Base-by-base conservation (phyloP, 352 stramenopile genomes). In the Globisporangium iwayamae region DNA sequence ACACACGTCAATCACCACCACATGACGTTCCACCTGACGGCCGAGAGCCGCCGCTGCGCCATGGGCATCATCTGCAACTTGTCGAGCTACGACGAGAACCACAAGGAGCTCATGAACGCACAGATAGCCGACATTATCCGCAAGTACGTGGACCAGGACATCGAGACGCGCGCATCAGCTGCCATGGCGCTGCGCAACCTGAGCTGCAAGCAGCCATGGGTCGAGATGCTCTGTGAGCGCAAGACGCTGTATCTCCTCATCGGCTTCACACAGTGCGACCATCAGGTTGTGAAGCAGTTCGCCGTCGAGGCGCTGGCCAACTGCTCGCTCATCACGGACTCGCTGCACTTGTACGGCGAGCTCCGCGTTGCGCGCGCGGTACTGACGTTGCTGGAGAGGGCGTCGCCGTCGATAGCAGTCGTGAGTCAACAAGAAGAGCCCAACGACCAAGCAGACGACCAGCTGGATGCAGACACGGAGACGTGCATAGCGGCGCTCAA, bases 11-110 rank as follows among this genome's bases (percentile, higher is more conserved):
- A 54, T 6, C 32, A 53, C 34, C 38, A 61, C 32, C 36, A 54
- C 9, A 43, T 51, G 39, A 18, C 54, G 22, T 67, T 47, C 25
- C 30, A 66, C 9, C 52, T 90, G 9, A 78, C 65, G 13, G 46
- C 56, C 10, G 75, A 90, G 18, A 90, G 74, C 47, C 74, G 79
- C 18, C 70, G 81, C 0, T 83, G 74, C 38, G 83, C 81, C 0
- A 76, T 92, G 45, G 81, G 75, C 25, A 89, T 92, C 46, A 76
- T 92, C 32, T 92, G 83, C 61, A 94, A 94, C 54, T 64, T 94
- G 50, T 78, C 81, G 3, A 86, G 77, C 43, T 88, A 84, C 62
- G 81, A 91, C 18, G 72, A 77, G 54, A 94, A 94, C 68, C 85
- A 92, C 71, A 78, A 89, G 53, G 83, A 94, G 48, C 80, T 94